Evolutionary conservation across 2,329 filamentous ascomycete genomes (phyloP), one percentile per base, ranked within the genome.

Genomic region (Amauroascus verrucosus): DNA sequence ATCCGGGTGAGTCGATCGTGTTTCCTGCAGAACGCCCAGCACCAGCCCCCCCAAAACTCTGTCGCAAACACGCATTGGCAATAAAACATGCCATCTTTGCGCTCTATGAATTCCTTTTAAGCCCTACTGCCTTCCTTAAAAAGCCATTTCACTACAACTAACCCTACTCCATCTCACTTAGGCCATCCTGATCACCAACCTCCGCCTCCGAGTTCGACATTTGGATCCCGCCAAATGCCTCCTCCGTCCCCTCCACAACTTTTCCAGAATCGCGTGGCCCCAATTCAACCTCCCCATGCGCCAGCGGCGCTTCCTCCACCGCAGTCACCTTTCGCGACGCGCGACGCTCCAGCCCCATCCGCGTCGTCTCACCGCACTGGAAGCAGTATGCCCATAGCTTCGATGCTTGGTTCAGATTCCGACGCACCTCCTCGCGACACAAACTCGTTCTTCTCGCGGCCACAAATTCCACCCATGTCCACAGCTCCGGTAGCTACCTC

Each of bases 321-420:
- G 5, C 32, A 33, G 59, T 67, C 50, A 20, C 22, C 70, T 53
- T 64, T 68, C 49, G 69, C 67, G 24, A 70, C 72, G 56, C 78
- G 81, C 63, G 81, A 85, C 59, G 71, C 79, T 46, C 75, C 79
- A 47, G 70, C 72, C 16, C 71, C 70, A 20, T 38, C 38, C 18
- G 40, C 51, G 20, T 72, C 77, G 20, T 67, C 72, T 54, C 73
- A 78, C 64, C 75, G 82, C 55, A 77, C 78, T 11, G 77, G 77
- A 50, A 79, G 79, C 62, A 82, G 80, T 69, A 86, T 86, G 83
- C 85, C 83, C 45, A 86, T 86, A 67, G 84, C 82, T n/a, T 83
- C 83, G 43, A 79, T 87, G 68, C 77, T 86, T 56, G 83, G 82
- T 55, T 74, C 72, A 11, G 75, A 77, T 60, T 62, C 75, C 45